Conservation (phyloP, 2,329 filamentous ascomycete genomes). For the Fusarium mangiferae region DNA sequence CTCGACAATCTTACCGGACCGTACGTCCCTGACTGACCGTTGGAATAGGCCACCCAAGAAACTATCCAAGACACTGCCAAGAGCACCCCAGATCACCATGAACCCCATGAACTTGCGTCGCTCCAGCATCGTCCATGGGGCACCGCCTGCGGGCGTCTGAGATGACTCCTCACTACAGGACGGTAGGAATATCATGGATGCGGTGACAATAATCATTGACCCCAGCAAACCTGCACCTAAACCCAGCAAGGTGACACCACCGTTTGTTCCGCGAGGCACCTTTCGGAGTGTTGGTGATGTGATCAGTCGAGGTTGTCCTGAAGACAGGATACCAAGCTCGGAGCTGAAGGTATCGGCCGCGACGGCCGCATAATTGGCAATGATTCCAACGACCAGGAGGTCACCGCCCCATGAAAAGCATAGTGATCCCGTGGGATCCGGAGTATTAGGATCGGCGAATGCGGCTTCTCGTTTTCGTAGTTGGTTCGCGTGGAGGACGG, state of each 20-base stretch:
- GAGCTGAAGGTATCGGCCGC: conserved; percentile 95
- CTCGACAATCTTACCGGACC: conserved; percentile 89
- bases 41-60: conserved; percentile 87
- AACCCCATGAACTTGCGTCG: conserved; percentile 61
- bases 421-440: conserved; percentile 53
- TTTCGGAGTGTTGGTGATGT: conserved; percentile 79
- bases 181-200: conserved; percentile 74
- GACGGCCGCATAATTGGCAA: conserved; percentile 89
- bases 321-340: conserved; percentile 91
- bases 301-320: conserved; percentile 81
- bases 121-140: conserved; percentile 60
- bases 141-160: conserved; percentile 54
- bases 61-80: conserved; percentile 89
- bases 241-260: conserved; percentile 83
- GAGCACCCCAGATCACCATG: conserved; percentile 76
- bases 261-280: conserved; percentile 93
- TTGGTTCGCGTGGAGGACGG: conserved; percentile 69
- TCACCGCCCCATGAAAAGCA: conserved; percentile 72
- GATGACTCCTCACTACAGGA: conserved; percentile 65
- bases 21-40: conserved; percentile 84
- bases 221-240: conserved; percentile 79
- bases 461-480: conserved; percentile 59
- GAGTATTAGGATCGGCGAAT: conserved; percentile 47
- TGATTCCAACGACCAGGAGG: conserved; percentile 71
- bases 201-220: conserved; percentile 74